Base-by-base conservation (phyloP, 768 basidiomycete species). In the Suillus ampliporus region DNA sequence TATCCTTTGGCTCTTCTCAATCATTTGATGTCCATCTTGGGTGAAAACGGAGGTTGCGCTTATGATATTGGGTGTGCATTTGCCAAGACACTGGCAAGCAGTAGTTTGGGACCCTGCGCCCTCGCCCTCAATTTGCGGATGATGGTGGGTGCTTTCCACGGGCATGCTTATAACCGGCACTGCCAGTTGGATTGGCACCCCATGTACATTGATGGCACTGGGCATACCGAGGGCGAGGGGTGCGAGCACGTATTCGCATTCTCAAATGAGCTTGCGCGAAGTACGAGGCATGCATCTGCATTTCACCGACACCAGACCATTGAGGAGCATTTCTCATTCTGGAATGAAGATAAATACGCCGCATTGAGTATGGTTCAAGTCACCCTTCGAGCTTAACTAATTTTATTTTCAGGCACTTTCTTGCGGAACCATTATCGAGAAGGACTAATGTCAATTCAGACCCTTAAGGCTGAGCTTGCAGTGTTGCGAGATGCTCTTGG, bases 101-200 rank as follows among this genome's bases (percentile, higher is more conserved):
- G 35, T 11, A 69, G 69, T 46, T 57, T 74, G 4, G 69, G 66
- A 5, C 61, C 57, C 0, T 21, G 52, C 3, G 61, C 65, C 2
- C 15, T 19, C 1, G 14, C 10, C 0, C 57, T 51, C 11, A 53
- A 58, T n/a, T 38, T 62, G 6, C 58, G 64, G 7, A 38, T 72
- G 9, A 61, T 71, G 11, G 69, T 73, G 10, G 44, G 34, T 51
- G 21, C 63, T 63, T 15, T 51, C 71, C 10, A 60, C 68, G 8
- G 69, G 69, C 69, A 76, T 59, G 65, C 67, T 2, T 74, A 76
- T 60, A 72, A 72, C 47, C 64, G 69, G 1, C 17, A 28, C 4
- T 76, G 75, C 57, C 74, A 74, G 60, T 28, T 75, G 1, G n/a
- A 58, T 31, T 72, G 67, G 66, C 74, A 76, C 60, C 74, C 75